phyloP scores from a whole-genome alignment of 2,329 filamentous ascomycete genomes.

The Pseudopithomyces chartarum region DNA sequence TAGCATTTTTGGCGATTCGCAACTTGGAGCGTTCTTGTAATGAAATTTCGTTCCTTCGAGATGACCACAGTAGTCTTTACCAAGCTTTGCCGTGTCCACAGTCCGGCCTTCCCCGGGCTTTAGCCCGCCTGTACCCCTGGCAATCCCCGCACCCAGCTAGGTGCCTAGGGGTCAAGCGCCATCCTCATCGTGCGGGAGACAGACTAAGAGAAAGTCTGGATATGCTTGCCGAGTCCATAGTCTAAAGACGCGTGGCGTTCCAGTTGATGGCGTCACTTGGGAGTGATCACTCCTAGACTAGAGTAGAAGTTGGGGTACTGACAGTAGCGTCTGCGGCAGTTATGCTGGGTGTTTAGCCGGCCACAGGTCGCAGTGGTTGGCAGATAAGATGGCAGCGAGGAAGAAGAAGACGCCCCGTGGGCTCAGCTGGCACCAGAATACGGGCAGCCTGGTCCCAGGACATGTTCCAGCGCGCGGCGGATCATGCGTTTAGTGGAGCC shows the following conservation, averaged over 20 bases:
- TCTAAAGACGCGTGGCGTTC: neutral
- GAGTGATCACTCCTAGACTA: too few species aligned
- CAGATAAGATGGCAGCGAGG: neutral
- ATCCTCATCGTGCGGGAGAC: neutral
- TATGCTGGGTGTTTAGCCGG: neutral
- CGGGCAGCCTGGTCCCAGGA: neutral
- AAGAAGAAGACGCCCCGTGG: neutral
- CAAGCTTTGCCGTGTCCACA: neutral
- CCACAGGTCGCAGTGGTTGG: neutral
- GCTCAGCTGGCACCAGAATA: neutral
- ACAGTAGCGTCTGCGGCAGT: neutral
- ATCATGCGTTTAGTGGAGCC: too few species aligned
- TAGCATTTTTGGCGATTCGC: neutral
- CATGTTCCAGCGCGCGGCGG: too few species aligned
- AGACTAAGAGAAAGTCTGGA: neutral
- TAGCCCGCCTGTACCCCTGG: neutral
- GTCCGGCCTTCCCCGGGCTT: neutral
- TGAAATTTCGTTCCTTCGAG: neutral
- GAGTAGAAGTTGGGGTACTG: neutral
- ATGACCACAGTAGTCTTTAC: neutral
- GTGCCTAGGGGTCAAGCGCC: neutral
- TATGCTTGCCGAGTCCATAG: neutral
- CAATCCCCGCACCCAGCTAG: neutral
- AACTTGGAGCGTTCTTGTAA: conserved; percentile 1
- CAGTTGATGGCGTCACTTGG: neutral